These are phyloP conservation scores for Leucocoprinus sp. DNA, from an alignment of 768 basidiomycete genomes.

Conservation along the genomic window DNA sequence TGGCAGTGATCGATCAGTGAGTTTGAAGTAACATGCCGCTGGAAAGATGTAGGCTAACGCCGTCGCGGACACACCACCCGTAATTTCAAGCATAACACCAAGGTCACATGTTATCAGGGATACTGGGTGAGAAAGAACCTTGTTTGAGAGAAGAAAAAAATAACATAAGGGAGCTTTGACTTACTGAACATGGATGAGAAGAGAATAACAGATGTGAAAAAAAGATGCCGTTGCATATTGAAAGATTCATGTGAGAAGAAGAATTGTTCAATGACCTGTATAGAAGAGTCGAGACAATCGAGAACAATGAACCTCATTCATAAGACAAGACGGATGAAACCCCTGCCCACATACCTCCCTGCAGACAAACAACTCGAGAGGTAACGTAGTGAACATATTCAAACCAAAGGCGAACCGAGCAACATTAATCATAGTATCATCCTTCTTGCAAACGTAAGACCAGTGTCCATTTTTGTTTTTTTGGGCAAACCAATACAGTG, in stretches of 20 bases:
- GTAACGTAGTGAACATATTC: constrained; percentile 98
- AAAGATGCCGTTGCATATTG: constrained; percentile 74
- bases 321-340: constrained; percentile 1
- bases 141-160: background rate
- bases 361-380: constrained; percentile 94
- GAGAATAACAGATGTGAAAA: constrained; percentile 84
- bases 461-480: background rate
- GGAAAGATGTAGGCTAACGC: constrained; percentile 92
- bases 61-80: constrained; percentile 92
- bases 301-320: no score
- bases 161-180: background rate
- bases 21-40: constrained; percentile 77
- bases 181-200: constrained; percentile 63
- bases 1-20: constrained; percentile 44
- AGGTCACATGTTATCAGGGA: constrained; percentile 91
- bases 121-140: constrained; percentile 39
- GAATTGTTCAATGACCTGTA: constrained; percentile 89
- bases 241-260: constrained; percentile 89
- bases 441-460: constrained; percentile 35
- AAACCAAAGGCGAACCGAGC: constrained; percentile 91
- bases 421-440: constrained; percentile 87
- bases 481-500: no score
- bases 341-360: constrained; percentile 59
- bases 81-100: constrained; percentile 97
- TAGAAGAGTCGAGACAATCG: background rate